Percentiles rank a stretch among this genome's conserved stretches.
These are phyloP conservation scores for Ganoderma resinaceum DNA, from an alignment of 1,284 basidiomycete species.

Conservation along the genomic window DNA sequence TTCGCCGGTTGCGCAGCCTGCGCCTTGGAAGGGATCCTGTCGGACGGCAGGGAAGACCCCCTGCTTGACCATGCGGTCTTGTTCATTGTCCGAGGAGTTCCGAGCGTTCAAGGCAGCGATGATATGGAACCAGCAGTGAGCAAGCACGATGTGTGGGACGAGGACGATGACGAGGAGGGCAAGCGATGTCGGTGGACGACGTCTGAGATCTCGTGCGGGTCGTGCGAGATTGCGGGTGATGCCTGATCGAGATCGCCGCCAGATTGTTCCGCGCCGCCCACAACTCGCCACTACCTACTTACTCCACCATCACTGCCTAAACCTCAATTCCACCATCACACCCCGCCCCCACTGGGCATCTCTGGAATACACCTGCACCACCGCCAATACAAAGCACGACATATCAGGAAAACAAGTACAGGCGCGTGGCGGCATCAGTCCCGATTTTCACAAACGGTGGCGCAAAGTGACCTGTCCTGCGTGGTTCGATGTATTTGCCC, in stretches of 20 bases:
- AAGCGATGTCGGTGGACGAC: constrained; percentile 7
- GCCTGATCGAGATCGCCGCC: constrained; percentile 14
- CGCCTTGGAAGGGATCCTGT: constrained; percentile 35
- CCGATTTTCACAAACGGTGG: neutral
- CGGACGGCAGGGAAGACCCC: constrained; percentile 37
- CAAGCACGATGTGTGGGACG: constrained; percentile 5
- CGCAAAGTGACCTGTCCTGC: neutral
- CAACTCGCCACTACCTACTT: constrained; percentile 5
- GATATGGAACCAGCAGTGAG: neutral
- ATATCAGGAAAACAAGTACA: constrained; percentile 1
- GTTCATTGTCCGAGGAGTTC: constrained; percentile 21
- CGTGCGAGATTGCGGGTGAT: constrained; percentile 5
- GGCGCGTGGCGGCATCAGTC: neutral
- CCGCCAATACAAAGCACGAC: neutral
- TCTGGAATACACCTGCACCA: constrained; percentile 1
- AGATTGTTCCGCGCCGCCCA: constrained; percentile 16
- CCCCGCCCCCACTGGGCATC: neutral
- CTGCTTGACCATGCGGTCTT: constrained; percentile 36
- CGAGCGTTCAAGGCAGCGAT: neutral
- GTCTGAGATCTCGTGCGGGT: constrained; percentile 1
- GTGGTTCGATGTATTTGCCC: neutral
- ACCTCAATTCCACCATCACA: neutral
- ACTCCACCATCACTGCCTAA: constrained; percentile 4
- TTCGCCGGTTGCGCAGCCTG: constrained; percentile 23
- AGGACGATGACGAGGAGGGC: neutral